These are phyloP conservation scores for Mycena vulgaris DNA, from an alignment of 768 basidiomycete species.

Conservation along the genomic window DNA sequence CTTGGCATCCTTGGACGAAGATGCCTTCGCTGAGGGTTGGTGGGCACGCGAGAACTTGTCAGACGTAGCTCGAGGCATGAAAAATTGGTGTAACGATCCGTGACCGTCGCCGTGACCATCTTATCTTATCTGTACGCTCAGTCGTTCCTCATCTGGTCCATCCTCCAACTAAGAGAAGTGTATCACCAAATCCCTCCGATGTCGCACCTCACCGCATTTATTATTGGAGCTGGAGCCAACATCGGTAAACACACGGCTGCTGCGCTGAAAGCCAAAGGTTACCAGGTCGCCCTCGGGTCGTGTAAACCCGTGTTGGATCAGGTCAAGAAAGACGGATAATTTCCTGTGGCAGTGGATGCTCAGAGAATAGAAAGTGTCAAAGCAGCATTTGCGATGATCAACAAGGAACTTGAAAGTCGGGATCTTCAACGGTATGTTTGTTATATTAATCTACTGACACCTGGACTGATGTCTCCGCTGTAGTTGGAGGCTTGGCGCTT, in stretches of 20 bases:
- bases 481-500: constrained; percentile 1
- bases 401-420: constrained; percentile 56
- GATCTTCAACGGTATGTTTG: constrained; percentile 52
- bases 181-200: neutral
- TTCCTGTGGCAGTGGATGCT: constrained; percentile 53
- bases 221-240: constrained; percentile 50
- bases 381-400: constrained; percentile 48
- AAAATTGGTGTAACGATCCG: constrained; percentile 9
- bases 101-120: no score
- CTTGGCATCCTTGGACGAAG: constrained; percentile 54
- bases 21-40: constrained; percentile 69
- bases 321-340: constrained; percentile 26
- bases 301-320: constrained; percentile 41
- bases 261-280: constrained; percentile 47
- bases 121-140: no score
- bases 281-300: constrained; percentile 49
- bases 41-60: constrained; percentile 82
- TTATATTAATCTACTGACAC: neutral
- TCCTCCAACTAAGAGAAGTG: neutral
- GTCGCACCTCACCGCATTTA: constrained; percentile 46
- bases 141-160: no score
- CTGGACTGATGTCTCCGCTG: neutral
- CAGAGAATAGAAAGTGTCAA: constrained; percentile 43
- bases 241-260: constrained; percentile 46
- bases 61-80: constrained; percentile 87